Evolutionary conservation across 2,329 filamentous ascomycete species (phyloP), one percentile per base, ranked within the genome.

Genomic region (Phoma sp.): DNA sequence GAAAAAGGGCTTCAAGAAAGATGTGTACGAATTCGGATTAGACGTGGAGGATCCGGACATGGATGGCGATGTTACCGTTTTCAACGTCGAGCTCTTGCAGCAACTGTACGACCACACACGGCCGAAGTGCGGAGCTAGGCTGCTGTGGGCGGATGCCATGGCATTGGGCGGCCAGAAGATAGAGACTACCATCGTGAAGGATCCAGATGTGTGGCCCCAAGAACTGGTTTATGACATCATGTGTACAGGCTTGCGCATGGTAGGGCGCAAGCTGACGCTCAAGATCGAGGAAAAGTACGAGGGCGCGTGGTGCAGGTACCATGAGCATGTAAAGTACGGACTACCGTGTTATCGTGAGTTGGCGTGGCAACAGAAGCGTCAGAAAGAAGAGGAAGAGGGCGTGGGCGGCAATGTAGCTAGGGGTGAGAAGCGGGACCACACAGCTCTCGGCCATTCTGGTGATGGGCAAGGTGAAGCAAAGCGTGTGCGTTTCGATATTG

Each of bases 221-320:
- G 69, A 68, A 3, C 46, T 72, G 0, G 36, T 64, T 12, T 64
- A 48, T 43, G 55, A 74, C 32, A 45, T 73, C 19, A 64, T 73
- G 68, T 60, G 61, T 39, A 68, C 68, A 3, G 40, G 45, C 1
- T 38, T 74, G 43, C 61, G 72, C 1, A 47, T 69, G 51, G 41
- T 61, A 15, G 53, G 71, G 0, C 33, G 59, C 6, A 65, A 63
- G 19, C 43, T 70, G 17, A 73, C 72, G 25, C 56, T 74, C 17
- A 72, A 68, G 60, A 68, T 69, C 25, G 72, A 74, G 39, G 69
- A 72, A 57, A 52, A 39, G 5, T 54, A 52, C 0, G 61, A 69
- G 43, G 64, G 62, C 0, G 61, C 61, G 8, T 74, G 72, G 72
- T 74, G 72, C 40, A 54, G 69, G 9, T 74, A 74, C 29, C 72